These are phyloP conservation scores for Corylus americana DNA, from an alignment of 306 rosid species.

Conservation along the genomic window DNA sequence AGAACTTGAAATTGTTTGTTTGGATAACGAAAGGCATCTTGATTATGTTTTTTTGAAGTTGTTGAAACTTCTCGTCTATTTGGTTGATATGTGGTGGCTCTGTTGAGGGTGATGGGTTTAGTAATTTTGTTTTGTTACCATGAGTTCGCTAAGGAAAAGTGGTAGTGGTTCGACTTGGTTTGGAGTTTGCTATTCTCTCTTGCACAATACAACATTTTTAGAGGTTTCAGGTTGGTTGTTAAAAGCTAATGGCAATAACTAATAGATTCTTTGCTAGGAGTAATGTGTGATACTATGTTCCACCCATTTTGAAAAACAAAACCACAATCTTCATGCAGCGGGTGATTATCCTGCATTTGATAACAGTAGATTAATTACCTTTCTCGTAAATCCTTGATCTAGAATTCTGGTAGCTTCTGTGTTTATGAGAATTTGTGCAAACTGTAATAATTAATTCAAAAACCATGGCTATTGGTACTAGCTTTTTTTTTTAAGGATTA, in stretches of 20 bases:
- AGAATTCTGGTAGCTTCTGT: neutral
- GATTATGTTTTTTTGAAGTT: neutral
- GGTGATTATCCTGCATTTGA: neutral
- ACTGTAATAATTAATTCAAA: neutral
- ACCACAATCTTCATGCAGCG: neutral
- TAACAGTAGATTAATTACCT: neutral
- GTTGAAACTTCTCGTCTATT: neutral
- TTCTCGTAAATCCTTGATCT: neutral
- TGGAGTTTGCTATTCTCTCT: neutral
- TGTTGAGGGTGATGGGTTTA: neutral
- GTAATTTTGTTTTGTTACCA: neutral
- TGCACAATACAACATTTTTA: neutral
- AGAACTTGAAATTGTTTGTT: neutral
- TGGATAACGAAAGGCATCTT: neutral
- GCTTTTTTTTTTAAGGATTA: neutral
- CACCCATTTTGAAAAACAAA: neutral
- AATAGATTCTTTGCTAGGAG: neutral
- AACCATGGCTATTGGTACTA: neutral
- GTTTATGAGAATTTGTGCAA: neutral
- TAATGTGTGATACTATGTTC: neutral
- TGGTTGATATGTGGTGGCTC: neutral
- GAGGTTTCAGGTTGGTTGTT: neutral
- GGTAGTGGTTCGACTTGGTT: neutral
- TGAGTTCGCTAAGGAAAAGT: neutral
- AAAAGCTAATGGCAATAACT: neutral